These are phyloP conservation scores for Penicillium sp. DNA, from an alignment of 2,329 filamentous ascomycete genomes.

Conservation along the genomic window DNA sequence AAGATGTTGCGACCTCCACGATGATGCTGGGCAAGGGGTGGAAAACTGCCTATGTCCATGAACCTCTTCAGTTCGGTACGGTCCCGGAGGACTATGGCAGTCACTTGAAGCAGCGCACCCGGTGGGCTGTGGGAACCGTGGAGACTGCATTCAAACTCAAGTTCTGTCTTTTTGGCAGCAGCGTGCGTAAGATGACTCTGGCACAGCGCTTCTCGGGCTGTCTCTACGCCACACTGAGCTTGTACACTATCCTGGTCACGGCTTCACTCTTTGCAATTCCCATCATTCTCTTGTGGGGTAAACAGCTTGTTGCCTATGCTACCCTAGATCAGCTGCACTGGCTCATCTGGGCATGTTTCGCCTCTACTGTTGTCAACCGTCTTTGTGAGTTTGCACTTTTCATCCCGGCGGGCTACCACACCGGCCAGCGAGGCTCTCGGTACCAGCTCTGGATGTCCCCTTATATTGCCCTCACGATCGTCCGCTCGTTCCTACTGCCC, in stretches of 20 bases:
- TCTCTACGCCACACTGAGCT: constrained; percentile 51
- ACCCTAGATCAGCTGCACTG: constrained; percentile 51
- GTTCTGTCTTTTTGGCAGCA: constrained; percentile 53
- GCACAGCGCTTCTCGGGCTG: constrained; percentile 56
- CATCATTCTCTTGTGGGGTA: constrained; percentile 53
- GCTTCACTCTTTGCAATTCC: constrained; percentile 55
- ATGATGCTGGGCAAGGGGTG: constrained; percentile 56
- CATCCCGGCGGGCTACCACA: constrained; percentile 55
- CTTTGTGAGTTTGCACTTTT: constrained; percentile 55
- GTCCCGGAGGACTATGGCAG: constrained; percentile 35
- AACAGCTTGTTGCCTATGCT: constrained; percentile 53
- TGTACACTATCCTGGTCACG: constrained; percentile 53
- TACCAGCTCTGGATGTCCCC: constrained; percentile 60
- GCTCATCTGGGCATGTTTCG: constrained; percentile 54
- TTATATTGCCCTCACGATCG: constrained; percentile 54
- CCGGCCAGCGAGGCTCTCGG: constrained; percentile 52
- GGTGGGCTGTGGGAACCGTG: constrained; percentile 46
- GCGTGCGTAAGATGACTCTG: constrained; percentile 50
- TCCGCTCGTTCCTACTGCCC: constrained; percentile 55
- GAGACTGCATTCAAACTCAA: constrained; percentile 57
- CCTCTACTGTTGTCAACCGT: constrained; percentile 48
- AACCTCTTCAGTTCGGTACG: constrained; percentile 55
- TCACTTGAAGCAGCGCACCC: constrained; percentile 35
- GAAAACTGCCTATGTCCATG: constrained; percentile 57
- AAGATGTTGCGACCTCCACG: constrained; percentile 56